Conservation (phyloP, 2,329 filamentous ascomycete species). For the Blastomyces silverae region DNA sequence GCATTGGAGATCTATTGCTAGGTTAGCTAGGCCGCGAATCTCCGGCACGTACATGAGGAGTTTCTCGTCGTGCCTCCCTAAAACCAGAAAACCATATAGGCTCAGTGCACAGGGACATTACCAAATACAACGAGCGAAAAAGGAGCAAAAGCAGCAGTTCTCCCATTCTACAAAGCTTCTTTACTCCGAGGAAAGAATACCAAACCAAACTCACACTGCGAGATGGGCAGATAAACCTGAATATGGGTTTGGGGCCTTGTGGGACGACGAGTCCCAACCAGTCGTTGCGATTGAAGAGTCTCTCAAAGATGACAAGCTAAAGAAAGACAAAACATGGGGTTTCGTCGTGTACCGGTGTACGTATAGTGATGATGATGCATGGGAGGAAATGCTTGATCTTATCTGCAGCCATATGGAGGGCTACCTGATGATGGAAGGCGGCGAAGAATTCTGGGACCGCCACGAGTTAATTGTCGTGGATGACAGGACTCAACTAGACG, state of each 20-base stretch:
- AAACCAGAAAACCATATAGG: neutral
- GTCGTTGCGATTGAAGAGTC: neutral
- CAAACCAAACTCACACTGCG: no score
- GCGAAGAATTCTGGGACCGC: slow-evolving; percentile 15
- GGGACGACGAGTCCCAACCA: neutral
- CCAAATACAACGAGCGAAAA: neutral
- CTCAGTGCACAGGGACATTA: neutral
- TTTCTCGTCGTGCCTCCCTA: neutral
- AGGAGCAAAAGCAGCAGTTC: neutral
- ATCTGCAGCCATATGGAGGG: slow-evolving; percentile 12
- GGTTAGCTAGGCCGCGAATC: neutral
- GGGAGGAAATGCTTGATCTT: slow-evolving; percentile 19
- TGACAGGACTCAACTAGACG: slow-evolving; percentile 17
- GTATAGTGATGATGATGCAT: slow-evolving; percentile 19
- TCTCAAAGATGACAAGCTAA: neutral
- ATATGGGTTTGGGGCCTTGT: neutral
- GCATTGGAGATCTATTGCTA: neutral
- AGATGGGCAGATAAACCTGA: neutral
- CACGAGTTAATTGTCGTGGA: slow-evolving; percentile 19
- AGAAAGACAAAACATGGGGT: slow-evolving; percentile 17
- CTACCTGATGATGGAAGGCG: slow-evolving; percentile 5
- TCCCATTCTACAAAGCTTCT: neutral
- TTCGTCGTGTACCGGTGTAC: slow-evolving; percentile 22
- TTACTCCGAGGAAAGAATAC: neutral
- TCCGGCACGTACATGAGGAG: neutral